Evolutionary conservation across 805 yeast species (phyloP).

Genomic region (Saturnispora sanitii): DNA sequence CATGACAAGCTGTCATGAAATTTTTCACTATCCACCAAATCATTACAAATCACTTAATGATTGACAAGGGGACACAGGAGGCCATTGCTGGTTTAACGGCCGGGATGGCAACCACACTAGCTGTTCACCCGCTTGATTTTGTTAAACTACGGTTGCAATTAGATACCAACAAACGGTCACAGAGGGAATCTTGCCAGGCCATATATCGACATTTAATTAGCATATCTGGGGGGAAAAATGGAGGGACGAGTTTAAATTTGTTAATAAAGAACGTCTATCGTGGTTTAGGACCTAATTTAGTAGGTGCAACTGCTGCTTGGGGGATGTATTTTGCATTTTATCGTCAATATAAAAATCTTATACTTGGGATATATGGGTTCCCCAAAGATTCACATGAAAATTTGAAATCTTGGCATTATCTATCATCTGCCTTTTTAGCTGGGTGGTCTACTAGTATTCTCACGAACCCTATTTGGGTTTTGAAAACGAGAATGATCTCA

Average conservation of each 20-base stretch:
- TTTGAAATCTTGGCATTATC: slow-evolving; percentile 36
- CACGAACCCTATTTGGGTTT: slow-evolving; percentile 93
- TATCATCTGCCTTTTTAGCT: slow-evolving; percentile 52
- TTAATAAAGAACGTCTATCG: slow-evolving; percentile 40
- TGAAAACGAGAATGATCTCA: slow-evolving; percentile 81
- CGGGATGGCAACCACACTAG: slow-evolving; percentile 68
- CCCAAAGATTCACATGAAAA: slow-evolving; percentile 23
- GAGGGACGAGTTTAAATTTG: slow-evolving; percentile 7
- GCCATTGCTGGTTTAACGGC: slow-evolving; percentile 52
- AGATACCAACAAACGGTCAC: slow-evolving; percentile 28
- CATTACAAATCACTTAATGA: background rate
- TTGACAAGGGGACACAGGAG: slow-evolving; percentile 30
- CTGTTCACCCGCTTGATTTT: slow-evolving; percentile 85
- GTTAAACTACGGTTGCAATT: slow-evolving; percentile 77
- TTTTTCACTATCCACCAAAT: background rate
- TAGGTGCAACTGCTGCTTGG: slow-evolving; percentile 88
- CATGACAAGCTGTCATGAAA: background rate
- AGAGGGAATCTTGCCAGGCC: slow-evolving; percentile 20
- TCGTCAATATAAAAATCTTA: slow-evolving; percentile 41
- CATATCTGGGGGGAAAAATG: slow-evolving; percentile 8
- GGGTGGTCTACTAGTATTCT: slow-evolving; percentile 66
- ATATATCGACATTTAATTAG: slow-evolving; percentile 16
- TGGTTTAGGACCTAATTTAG: slow-evolving; percentile 68
- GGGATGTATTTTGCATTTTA: slow-evolving; percentile 76
- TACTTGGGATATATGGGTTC: slow-evolving; percentile 7